Evolutionary conservation across 495 filamentous ascomycete genomes (phyloP), one percentile per base, ranked within the genome.

Genomic region (Letharia lupina): DNA sequence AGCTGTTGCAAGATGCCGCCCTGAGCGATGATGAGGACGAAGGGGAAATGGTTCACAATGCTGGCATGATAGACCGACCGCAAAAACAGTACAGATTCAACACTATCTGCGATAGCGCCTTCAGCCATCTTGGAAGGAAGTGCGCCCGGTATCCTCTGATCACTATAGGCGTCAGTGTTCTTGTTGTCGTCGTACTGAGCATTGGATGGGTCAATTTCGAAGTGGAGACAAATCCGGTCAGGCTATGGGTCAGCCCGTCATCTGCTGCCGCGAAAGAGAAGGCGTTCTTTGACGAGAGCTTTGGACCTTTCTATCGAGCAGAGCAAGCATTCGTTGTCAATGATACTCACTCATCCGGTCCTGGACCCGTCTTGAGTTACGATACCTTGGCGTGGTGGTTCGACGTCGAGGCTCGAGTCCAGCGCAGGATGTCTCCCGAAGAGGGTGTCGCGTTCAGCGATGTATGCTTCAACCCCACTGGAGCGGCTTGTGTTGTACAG

Each of bases 261-360:
- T 97, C 93, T 3, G 85, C 85, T 52, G 93, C 95, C 20, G 93
- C 94, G 0, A 81, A 91, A 75, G 95, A 98, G 75, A 98, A 98
- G 77, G 80, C 81, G 18, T 98, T 94, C 74, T 98, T 97, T 71
- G 94, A 98, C 75, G 76, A 84, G n/a, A 91, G 90, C 65, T 98
- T 98, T 73, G 95, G 93, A 2, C 91, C 95, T 3, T 98, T 98
- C 74, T 98, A 90, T 74, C 91, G 94, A 20, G 88, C 93, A 4
- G 89, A 98, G 74, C 93, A 98, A 76, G 86, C 87, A 3, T 98
- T 98, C 73, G 73, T 98, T 45, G 90, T 98, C 64, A 98, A 98
- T 69, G 91, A 96, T 70, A 91, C 85, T 10, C 74, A 82, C 13
- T 68, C 80, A 11, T 78, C 77, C 11, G 86, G 83, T 0, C 82